These are phyloP conservation scores for Larix kaempferi DNA, from an alignment of 75 land plant species.

Conservation along the genomic window DNA sequence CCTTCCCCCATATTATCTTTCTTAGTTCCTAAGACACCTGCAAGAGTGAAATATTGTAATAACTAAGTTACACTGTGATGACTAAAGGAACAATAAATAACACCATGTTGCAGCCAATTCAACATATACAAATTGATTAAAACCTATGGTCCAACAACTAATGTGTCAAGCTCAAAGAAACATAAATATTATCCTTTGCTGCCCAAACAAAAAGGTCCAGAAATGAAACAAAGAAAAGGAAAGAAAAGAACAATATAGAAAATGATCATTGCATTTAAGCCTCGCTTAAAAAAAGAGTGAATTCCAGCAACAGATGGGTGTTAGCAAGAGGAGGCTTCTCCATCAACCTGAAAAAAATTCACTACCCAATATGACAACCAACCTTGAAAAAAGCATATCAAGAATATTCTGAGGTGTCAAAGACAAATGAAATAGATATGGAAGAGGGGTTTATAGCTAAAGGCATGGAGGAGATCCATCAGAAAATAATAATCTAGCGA, in stretches of 20 bases:
- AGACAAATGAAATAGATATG: not conserved
- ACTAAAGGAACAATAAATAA: not conserved
- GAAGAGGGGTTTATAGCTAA: too few species aligned
- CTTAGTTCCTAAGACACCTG: not conserved
- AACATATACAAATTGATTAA: not conserved
- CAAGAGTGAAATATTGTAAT: not conserved
- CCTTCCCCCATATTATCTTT: slow-evolving; percentile 27
- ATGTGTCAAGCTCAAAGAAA: not conserved
- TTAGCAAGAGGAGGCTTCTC: not conserved
- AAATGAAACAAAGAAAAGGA: not conserved
- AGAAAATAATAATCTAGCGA: not conserved
- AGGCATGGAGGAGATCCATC: not conserved
- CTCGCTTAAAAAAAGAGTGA: not conserved
- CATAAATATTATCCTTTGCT: not conserved
- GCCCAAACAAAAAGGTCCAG: not conserved
- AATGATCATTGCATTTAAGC: too few species aligned
- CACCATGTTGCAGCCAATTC: not conserved
- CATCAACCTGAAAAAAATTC: not conserved
- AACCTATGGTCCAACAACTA: not conserved
- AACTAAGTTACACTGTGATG: not conserved
- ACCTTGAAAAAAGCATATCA: not conserved
- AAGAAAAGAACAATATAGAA: not conserved
- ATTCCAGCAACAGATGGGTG: not conserved
- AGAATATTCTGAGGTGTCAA: not conserved
- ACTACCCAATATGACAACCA: not conserved